Evolutionary conservation across 306 rosid genomes (phyloP), one percentile per base, ranked within the genome.

Genomic region (Gillenia trifoliata): DNA sequence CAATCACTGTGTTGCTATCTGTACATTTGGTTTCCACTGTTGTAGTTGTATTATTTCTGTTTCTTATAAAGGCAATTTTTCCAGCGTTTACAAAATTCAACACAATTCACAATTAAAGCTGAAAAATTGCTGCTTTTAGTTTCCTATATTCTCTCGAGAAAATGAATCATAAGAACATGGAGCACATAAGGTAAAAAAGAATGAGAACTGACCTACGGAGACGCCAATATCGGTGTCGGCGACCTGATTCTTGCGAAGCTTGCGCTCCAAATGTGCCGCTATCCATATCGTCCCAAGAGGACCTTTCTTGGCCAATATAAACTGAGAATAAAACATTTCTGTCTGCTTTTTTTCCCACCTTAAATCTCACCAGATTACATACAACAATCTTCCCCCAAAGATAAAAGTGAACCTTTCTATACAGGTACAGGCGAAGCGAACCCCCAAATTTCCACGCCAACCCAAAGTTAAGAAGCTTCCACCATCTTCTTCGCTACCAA

Each of bases 261-360:
- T 95, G 89, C 99, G 84, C 90, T 95, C 99, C 83, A 95, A 88
- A 86, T 95, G 99, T 5, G 99, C 99, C 11, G 99, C 99, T 75
- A 95, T 95, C 99, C 99, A 95, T 89, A 95, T 92, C 1, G 99
- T 95, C 85, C 99, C 99, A 40, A 95, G 92, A 2, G 99, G 99
- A 31, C 99, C 99, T 80, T 95, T 95, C 83, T 95, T 95, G 68
- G 99, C 99, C 92, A 95, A 88, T 71, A 95, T 95, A 75, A 95
- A 95, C 86, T 95, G 99, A 76, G 99, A 95, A 83, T 95, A 95
- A 84, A 95, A 95, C 99, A 95, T 94, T 29, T 77, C 67, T 77
- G 85, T 59, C 28, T 36, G 36, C 54, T 15, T 12, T 36, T 70
- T 34, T 69, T 67, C 60, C 40, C 47, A 41, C 76, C 71, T 75